Conservation (phyloP, 2,329 filamentous ascomycete genomes). For the Aspergillus jensenii region DNA sequence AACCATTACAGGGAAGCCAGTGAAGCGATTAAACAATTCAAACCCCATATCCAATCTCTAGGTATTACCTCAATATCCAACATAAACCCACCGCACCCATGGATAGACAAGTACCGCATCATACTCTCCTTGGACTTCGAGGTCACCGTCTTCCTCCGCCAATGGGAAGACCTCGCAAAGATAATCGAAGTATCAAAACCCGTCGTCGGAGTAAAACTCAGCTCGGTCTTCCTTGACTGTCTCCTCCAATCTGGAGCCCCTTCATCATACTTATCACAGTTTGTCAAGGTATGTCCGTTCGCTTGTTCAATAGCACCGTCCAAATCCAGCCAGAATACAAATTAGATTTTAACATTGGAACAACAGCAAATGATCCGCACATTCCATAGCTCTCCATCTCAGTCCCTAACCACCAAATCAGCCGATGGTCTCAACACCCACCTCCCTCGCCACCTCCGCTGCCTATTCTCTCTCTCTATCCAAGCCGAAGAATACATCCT, state of each 20-base stretch:
- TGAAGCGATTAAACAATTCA: slow-evolving; percentile 61
- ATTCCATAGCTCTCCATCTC: slow-evolving; percentile 57
- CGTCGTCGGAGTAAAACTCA: slow-evolving; percentile 44
- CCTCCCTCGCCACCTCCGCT: slow-evolving; percentile 75
- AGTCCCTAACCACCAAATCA: slow-evolving; percentile 27
- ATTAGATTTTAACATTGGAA: neutral
- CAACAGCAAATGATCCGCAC: slow-evolving; percentile 67
- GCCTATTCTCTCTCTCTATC: slow-evolving; percentile 67
- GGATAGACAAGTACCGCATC: slow-evolving; percentile 62
- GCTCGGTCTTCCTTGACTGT: slow-evolving; percentile 66
- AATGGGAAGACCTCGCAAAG: slow-evolving; percentile 64
- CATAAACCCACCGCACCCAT: slow-evolving; percentile 49
- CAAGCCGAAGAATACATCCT: slow-evolving; percentile 31
- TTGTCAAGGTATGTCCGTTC: slow-evolving; percentile 44
- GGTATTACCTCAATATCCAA: slow-evolving; percentile 38
- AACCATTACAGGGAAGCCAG: slow-evolving; percentile 64
- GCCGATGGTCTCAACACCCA: slow-evolving; percentile 41
- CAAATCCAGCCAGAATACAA: neutral
- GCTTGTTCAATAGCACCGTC: neutral
- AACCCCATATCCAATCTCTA: slow-evolving; percentile 44
- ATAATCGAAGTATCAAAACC: slow-evolving; percentile 53
- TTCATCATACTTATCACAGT: slow-evolving; percentile 13
- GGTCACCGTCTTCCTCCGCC: slow-evolving; percentile 63
- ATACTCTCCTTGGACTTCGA: slow-evolving; percentile 79
- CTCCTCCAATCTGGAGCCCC: slow-evolving; percentile 57